Evolutionary conservation across 1,284 basidiomycete genomes (phyloP), one percentile per base, ranked within the genome.

Genomic region (Rhodotorula sp.): DNA sequence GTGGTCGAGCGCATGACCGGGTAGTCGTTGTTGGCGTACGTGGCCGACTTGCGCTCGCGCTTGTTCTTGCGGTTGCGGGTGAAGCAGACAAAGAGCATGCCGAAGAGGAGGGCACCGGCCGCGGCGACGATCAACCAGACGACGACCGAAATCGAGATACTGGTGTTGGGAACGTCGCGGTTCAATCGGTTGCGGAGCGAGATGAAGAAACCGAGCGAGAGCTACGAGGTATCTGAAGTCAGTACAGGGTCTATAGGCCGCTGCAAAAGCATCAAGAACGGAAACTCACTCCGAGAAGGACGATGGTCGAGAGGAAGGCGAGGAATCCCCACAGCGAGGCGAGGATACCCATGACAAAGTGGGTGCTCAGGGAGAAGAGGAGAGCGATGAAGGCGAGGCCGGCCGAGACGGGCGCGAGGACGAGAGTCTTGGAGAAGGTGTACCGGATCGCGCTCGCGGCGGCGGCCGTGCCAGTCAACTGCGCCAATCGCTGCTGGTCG

Each of bases 101-200:
- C 72, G 44, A 65, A 24, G 18, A 75, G 60, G 46, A 64, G 69
- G 55, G 55, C 61, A 4, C 60, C 71, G 48, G 62, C 57, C 22
- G 74, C 74, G 29, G 69, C 74, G 48, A 75, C 65, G 64, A 73
- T 64, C 62, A 75, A 64, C 73, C 73, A 74, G 45, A 70, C 45
- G 17, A 37, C 42, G 18, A 37, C 48, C 12, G 69, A 66, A 54
- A 67, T 45, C 26, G 42, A 42, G 48, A 66, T 33, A 49, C 55
- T 33, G 29, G 69, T 67, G 66, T 64, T 69, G 17, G 60, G 60
- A 49, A 62, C 51, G 61, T 46, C 26, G 53, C 54, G 14, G 65
- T 71, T 70, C 60, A 73, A 30, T 20, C 71, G 67, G n/a, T 62
- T 49, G 22, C 62, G 61, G n/a, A 68, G 60, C 17, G 60, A 59